phyloP scores from a whole-genome alignment of 768 basidiomycete species.

The Asterophora lycoperdoides region DNA sequence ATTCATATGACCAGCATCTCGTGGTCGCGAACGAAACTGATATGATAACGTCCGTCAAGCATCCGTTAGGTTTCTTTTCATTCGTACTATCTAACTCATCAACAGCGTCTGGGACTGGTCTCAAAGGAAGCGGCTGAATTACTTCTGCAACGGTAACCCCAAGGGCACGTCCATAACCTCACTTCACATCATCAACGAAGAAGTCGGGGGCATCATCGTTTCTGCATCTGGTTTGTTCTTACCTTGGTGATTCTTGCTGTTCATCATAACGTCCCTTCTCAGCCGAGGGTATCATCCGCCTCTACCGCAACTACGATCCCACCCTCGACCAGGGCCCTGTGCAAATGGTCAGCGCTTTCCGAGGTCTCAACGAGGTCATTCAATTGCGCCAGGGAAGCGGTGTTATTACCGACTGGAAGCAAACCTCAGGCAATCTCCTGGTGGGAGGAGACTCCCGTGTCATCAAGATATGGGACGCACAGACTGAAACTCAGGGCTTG shows the following conservation, averaged over 20 bases:
- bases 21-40: slow-evolving; percentile 83
- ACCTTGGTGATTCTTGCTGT: background rate
- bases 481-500: slow-evolving; percentile 73
- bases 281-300: slow-evolving; percentile 91
- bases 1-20: slow-evolving; percentile 88
- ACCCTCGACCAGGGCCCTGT: slow-evolving; percentile 65
- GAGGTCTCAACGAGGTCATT: slow-evolving; percentile 76
- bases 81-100: slow-evolving; percentile 1
- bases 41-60: slow-evolving; percentile 64
- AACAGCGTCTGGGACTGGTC: slow-evolving; percentile 94
- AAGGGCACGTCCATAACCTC: slow-evolving; percentile 81
- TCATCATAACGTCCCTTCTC: slow-evolving; percentile 2
- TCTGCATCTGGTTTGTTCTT: slow-evolving; percentile 71
- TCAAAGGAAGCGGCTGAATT: slow-evolving; percentile 65
- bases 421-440: slow-evolving; percentile 78
- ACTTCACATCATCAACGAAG: slow-evolving; percentile 91
- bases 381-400: slow-evolving; percentile 76
- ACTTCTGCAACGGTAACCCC: slow-evolving; percentile 88
- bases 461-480: slow-evolving; percentile 93
- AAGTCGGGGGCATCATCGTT: slow-evolving; percentile 85
- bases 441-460: slow-evolving; percentile 88
- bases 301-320: slow-evolving; percentile 91
- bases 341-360: slow-evolving; percentile 92
- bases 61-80: background rate
- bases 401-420: slow-evolving; percentile 91